Percentiles rank a stretch among this genome's conserved stretches.
Conservation (phyloP, 2,329 filamentous ascomycete species). For the Pestalotiopsis sp. region DNA sequence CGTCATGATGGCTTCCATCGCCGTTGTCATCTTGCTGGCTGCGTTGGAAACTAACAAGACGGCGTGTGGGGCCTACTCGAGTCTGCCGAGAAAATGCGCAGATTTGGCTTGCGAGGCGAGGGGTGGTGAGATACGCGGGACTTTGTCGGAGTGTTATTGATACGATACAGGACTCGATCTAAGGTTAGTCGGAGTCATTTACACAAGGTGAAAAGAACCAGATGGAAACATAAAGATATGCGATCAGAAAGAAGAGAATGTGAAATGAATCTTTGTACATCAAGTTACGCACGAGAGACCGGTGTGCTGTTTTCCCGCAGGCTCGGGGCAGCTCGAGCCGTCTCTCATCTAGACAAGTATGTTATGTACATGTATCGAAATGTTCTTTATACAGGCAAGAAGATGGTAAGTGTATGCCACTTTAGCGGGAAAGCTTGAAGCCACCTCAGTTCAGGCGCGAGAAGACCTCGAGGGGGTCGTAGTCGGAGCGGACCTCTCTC, state of each 20-base stretch:
- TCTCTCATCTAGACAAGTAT: too few species aligned
- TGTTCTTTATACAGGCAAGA: too few species aligned
- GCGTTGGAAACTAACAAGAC: conserved; percentile 21
- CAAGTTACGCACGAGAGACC: too few species aligned
- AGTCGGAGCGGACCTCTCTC: not conserved
- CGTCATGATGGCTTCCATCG: conserved; percentile 12
- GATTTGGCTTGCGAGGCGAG: not conserved
- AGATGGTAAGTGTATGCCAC: too few species aligned
- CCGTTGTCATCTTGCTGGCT: conserved; percentile 16
- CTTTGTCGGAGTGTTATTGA: not conserved
- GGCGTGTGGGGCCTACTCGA: conserved; percentile 22
- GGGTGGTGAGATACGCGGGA: not conserved
- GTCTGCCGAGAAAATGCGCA: not conserved
- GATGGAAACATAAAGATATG: too few species aligned
- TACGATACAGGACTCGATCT: not conserved
- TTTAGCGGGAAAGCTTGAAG: conserved; percentile 5
- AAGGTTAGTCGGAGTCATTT: not conserved
- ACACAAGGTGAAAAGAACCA: too few species aligned
- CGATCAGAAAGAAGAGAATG: too few species aligned
- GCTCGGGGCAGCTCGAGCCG: too few species aligned
- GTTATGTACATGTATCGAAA: too few species aligned
- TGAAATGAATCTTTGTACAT: too few species aligned
- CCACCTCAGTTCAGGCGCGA: conserved; percentile 8
- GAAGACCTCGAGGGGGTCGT: conserved; percentile 1
- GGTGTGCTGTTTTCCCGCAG: too few species aligned